A percentile compares a stretch with the other conserved stretches of the same genome.
phyloP scores from a whole-genome alignment of 2,329 filamentous ascomycete genomes.

The Scytalidium lignicola region DNA sequence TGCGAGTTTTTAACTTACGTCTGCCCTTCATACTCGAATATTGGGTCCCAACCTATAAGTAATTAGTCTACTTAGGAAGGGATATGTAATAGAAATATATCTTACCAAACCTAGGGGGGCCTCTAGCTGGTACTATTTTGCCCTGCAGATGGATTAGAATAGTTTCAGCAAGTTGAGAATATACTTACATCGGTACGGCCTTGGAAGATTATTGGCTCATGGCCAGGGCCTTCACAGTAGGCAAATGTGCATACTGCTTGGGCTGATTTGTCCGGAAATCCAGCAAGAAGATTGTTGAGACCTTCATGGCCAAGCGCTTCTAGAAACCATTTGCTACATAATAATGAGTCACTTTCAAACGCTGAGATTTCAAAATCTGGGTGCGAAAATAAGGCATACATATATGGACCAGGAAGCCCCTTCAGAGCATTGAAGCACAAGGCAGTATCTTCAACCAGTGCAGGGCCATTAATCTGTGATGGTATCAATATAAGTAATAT shows the following conservation, averaged over 20 bases:
- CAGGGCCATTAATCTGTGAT: conserved; percentile 70
- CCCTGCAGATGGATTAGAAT: conserved; percentile 40
- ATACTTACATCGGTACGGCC: conserved; percentile 70
- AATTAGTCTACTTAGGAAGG: background rate
- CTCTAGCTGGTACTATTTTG: conserved; percentile 79
- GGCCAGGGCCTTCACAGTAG: conserved; percentile 79
- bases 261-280: conserved; percentile 85
- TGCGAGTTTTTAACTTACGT: conserved; percentile 44
- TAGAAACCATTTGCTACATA: conserved; percentile 85
- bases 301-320: conserved; percentile 74
- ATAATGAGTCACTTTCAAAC: conserved; percentile 1
- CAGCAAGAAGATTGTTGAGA: conserved; percentile 83
- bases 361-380: background rate
- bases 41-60: conserved; percentile 80
- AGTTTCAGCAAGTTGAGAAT: background rate
- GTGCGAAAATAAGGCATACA: conserved; percentile 52
- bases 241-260: conserved; percentile 96
- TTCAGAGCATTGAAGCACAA: conserved; percentile 87
- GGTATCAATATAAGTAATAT: conserved; percentile 5
- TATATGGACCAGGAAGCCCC: conserved; percentile 92
- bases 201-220: conserved; percentile 84
- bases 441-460: conserved; percentile 93
- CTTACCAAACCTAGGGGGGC: conserved; percentile 77
- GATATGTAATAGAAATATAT: conserved; percentile 9
- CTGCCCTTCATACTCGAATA: conserved; percentile 88